Base-by-base conservation (phyloP, 768 basidiomycete genomes). In the Mrakia gelida region DNA sequence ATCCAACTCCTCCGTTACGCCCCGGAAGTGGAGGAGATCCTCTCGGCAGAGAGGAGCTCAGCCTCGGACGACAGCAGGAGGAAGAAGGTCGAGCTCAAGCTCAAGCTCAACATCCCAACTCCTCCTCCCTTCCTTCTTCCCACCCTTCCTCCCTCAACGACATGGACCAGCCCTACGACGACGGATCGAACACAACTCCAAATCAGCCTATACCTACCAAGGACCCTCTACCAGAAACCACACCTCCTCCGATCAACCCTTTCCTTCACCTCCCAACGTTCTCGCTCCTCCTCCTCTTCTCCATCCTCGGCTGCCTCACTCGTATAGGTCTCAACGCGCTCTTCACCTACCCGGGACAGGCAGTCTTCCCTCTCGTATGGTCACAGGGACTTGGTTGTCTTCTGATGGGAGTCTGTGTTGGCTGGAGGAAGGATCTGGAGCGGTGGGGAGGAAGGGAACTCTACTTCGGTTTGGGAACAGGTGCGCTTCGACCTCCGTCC, bases 321-420 rank as follows among this genome's bases (percentile, higher is more conserved):
- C 74, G 78, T 1, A 34, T 79, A 0, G 78, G 78, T 28, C 71
- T 79, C 28, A 79, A 28, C 41, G 78, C 78, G 2, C 70, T 79
- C 21, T 79, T 79, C 70, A 34, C 73, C 15, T 75, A 71, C 41
- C 30, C n/a, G 1, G 93, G 92, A 0, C 84, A 87, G 63, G 88
- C 89, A 80, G 89, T 98, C 8, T 98, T 95, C 82, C 87, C 92
- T 2, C 86, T 98, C 32, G 89, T 91, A 6, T 98, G 95, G 86
- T 88, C 89, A 0, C 96, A 99, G 83, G 92, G 90, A 0, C 85
- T 91, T 0, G 97, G 97, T 26, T 98, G 95, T 85, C 86, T 94
- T 74, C 86, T 96, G 41, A 98, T 99, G 95, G 97, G 97, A 3
- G 85, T 93, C 73, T 88, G 87, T 11, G 82, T 94, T 28, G 89